A percentile compares a stretch with the other conserved stretches of the same genome.
These are phyloP conservation scores for Trichoderma sp. DNA, from an alignment of 2,329 filamentous ascomycete genomes.

Conservation along the genomic window DNA sequence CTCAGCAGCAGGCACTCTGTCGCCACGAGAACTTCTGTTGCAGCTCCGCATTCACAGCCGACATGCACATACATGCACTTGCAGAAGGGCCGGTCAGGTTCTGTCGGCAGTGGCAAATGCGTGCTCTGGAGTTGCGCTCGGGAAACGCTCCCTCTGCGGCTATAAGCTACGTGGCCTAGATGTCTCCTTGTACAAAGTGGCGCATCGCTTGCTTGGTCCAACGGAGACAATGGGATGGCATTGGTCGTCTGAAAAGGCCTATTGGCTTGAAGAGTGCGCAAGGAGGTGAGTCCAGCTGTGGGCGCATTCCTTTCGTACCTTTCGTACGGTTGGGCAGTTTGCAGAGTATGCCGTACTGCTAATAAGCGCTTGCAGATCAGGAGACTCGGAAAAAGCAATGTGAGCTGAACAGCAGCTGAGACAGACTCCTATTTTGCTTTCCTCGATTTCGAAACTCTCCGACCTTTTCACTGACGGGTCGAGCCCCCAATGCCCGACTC, in stretches of 20 bases:
- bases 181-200: neutral
- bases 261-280: conserved; percentile 5
- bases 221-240: neutral
- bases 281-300: conserved; percentile 1
- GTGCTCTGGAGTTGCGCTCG: neutral
- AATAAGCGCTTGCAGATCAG: no score
- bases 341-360: no score
- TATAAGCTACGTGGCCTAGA: neutral
- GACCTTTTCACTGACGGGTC: conserved; percentile 7
- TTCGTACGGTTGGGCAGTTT: no score
- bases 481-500: neutral
- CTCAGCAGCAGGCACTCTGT: conserved; percentile 6
- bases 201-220: conserved; percentile 17
- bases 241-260: neutral
- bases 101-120: neutral
- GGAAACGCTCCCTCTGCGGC: conserved; percentile 12
- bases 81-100: neutral
- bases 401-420: neutral
- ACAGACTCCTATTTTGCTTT: neutral
- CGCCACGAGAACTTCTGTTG: neutral
- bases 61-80: neutral
- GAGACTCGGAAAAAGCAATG: neutral
- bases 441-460: neutral
- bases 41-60: neutral
- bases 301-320: neutral